Evolutionary conservation across 306 rosid species (phyloP).

Genomic region (Castanea crenata): DNA sequence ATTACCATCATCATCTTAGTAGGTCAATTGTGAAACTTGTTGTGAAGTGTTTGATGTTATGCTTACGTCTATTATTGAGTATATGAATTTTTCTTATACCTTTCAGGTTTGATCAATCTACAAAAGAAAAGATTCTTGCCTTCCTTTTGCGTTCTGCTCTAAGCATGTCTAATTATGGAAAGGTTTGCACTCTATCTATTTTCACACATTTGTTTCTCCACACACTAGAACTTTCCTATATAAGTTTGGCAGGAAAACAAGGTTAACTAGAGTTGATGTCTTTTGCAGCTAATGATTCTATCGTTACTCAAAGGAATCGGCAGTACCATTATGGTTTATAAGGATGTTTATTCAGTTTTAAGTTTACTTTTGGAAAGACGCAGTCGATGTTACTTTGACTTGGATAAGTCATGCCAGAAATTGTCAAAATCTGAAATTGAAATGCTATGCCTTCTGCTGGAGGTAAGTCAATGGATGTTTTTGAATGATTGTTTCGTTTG

Average conservation of each 20-base stretch:
- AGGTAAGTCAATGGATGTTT: constrained; percentile 44
- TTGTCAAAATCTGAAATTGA: constrained; percentile 60
- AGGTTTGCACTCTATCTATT: constrained; percentile 53
- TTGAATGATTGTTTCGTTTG: neutral
- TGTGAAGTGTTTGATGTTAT: neutral
- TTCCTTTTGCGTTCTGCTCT: constrained; percentile 69
- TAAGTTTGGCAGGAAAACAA: neutral
- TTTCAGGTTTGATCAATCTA: constrained; percentile 77
- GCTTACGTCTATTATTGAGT: neutral
- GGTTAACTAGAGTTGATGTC: constrained; percentile 18
- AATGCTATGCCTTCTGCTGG: constrained; percentile 73
- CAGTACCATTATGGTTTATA: constrained; percentile 45
- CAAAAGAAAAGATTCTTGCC: constrained; percentile 57
- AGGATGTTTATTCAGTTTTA: constrained; percentile 53
- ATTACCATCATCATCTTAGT: neutral
- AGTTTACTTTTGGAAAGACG: constrained; percentile 53
- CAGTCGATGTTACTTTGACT: constrained; percentile 31
- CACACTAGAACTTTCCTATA: neutral
- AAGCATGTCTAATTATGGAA: constrained; percentile 66
- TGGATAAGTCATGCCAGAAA: constrained; percentile 30
- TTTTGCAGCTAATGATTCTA: constrained; percentile 70
- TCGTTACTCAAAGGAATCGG: constrained; percentile 83
- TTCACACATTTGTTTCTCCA: constrained; percentile 2
- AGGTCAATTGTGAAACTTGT: neutral
- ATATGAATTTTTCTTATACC: neutral